Evolutionary conservation across 495 filamentous ascomycete species (phyloP).

Genomic region (Penicillium daleae): DNA sequence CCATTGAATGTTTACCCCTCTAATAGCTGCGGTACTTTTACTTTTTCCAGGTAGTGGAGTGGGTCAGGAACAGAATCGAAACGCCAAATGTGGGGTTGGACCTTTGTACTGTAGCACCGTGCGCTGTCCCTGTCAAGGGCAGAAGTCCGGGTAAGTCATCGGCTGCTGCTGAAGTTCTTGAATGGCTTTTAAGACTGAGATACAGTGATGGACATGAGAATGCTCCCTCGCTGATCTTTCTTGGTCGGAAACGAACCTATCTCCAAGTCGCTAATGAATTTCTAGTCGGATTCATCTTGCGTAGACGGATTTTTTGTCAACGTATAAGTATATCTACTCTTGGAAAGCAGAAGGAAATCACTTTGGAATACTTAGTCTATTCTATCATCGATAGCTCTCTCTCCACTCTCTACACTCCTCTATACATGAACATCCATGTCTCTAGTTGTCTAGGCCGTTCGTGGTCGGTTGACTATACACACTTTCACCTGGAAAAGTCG

Average conservation of each 20-base stretch:
- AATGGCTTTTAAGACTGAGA: background rate
- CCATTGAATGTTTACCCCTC: background rate
- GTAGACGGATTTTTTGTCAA: no score
- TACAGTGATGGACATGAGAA: background rate
- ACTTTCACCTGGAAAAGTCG: background rate
- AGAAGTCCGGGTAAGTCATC: background rate
- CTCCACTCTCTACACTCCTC: background rate
- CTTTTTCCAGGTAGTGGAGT: background rate
- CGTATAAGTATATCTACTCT: no score
- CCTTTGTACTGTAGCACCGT: background rate
- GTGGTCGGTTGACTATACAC: background rate
- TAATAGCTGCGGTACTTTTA: background rate
- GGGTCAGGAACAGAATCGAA: background rate
- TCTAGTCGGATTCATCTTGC: no score
- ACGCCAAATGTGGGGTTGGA: background rate
- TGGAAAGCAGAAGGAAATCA: no score
- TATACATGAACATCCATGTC: no score
- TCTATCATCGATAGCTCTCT: background rate
- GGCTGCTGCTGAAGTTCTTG: no score
- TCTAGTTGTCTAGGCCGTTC: background rate
- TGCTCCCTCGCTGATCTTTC: background rate
- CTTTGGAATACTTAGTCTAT: no score
- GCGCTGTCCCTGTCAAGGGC: background rate
- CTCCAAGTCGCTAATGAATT: no score
- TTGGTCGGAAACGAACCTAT: no score